Conservation (phyloP, 2,329 filamentous ascomycete genomes). For the Blastomyces parvus region DNA sequence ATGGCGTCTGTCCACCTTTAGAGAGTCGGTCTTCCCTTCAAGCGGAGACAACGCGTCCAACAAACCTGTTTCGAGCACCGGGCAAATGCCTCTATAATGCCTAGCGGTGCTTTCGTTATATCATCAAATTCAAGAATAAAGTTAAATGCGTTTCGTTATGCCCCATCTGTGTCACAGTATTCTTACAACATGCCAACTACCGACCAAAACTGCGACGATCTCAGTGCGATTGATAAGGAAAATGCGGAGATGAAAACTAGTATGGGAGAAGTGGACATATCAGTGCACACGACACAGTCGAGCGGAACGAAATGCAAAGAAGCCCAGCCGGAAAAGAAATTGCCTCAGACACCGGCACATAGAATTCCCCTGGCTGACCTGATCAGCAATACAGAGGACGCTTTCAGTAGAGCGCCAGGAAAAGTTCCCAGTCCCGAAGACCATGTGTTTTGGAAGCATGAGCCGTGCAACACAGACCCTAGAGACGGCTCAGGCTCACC, state of each 20-base stretch:
- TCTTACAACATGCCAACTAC: not conserved
- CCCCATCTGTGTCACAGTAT: not conserved
- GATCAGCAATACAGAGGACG: conserved; percentile 52
- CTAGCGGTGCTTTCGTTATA: conserved; percentile 10
- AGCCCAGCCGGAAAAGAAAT: conserved; percentile 26
- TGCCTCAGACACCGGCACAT: conserved; percentile 51
- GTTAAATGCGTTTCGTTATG: conserved; percentile 29
- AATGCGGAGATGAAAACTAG: not conserved
- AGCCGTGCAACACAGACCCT: conserved; percentile 33
- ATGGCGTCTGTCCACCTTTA: not conserved
- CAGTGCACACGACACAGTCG: not conserved
- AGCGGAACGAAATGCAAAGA: conserved; percentile 16
- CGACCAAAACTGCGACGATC: not conserved
- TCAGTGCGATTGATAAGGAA: not conserved
- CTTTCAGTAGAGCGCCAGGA: conserved; percentile 36
- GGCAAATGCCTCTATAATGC: conserved; percentile 15
- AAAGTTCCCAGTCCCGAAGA: conserved; percentile 50
- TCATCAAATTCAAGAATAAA: conserved; percentile 28
- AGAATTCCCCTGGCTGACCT: conserved; percentile 52
- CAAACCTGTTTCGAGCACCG: not conserved
- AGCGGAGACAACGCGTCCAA: not conserved
- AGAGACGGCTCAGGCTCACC: conserved; percentile 42
- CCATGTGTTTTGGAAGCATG: conserved; percentile 50
- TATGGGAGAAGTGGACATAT: not conserved
- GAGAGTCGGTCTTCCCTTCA: not conserved